Evolutionary conservation across 1,284 basidiomycete species (phyloP), one percentile per base, ranked within the genome.

Genomic region (Moesziomyces globuligerus): DNA sequence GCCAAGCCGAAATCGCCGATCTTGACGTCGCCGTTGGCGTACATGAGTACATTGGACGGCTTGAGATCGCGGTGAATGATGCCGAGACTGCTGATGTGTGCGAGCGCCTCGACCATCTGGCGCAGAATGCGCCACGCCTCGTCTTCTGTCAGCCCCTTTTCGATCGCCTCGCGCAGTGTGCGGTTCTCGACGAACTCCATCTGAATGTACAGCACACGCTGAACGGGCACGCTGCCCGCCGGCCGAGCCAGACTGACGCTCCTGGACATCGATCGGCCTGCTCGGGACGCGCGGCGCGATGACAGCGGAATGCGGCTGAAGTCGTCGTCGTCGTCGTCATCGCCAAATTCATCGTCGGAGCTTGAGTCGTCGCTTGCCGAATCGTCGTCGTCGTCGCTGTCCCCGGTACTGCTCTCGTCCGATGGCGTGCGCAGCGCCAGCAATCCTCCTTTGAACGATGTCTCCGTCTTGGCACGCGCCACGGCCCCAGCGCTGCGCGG

Each of bases 1-100:
- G 83, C 92, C 17, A 97, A 86, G 32, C 94, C 94, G 80, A 97
- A 97, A 83, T 97, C 94, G 23, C 94, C 94, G 45, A 97, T 91
- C 87, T 91, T 96, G 90, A 85, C 91, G 73, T 96, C 92, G 6
- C 92, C 92, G 57, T 92, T 70, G 34, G 66, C 65, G 18, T 74
- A 76, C 70, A 81, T 78, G 39, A 81, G 60, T 4, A 81, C 78
- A 45, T 81, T 81, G 15, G 75, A 76, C 1, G 80, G 80, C 50
- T 81, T 78, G 29, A 78, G 60, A 17, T 97, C 94, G 44, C 94
- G 87, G 84, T 97, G 94, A 25, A 97, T 90, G 72, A 98, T 94
- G 24, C 91, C 91, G 44, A 92, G 86, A 25, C 88, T 73, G 89
- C 15, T 91, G 88, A 97, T 94, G 75, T 97, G 92, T 0, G 91